These are phyloP conservation scores for Geotrichum restrictum DNA, from an alignment of 1,139 yeast species.

Conservation along the genomic window DNA sequence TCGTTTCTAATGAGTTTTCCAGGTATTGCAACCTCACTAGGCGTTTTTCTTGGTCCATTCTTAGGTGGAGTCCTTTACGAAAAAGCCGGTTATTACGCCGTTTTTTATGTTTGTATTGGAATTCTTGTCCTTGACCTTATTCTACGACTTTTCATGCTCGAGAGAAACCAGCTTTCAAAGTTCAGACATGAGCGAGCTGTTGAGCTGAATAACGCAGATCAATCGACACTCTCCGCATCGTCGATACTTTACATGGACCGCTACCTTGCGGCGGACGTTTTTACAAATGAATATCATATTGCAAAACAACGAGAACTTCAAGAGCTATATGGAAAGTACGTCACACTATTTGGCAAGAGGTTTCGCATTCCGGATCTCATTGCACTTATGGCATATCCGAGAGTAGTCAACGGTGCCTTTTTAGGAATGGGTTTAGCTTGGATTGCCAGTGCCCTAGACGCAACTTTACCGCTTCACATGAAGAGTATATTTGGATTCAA, in stretches of 20 bases:
- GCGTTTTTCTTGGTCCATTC: constrained; percentile 38
- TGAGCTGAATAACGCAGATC: constrained; percentile 11
- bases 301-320: constrained; percentile 9
- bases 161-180: constrained; percentile 22
- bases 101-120: constrained; percentile 37
- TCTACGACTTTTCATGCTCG: constrained; percentile 37
- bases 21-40: constrained; percentile 36
- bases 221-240: constrained; percentile 1
- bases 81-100: constrained; percentile 38
- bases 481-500: constrained; percentile 33
- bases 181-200: constrained; percentile 15
- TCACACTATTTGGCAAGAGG: constrained; percentile 12
- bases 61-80: constrained; percentile 40
- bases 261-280: background rate
- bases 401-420: constrained; percentile 31
- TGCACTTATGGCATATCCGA: constrained; percentile 24
- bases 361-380: constrained; percentile 28
- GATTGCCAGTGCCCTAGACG: constrained; percentile 36
- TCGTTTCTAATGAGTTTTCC: constrained; percentile 36
- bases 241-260: constrained; percentile 8
- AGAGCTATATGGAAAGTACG: constrained; percentile 5
- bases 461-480: constrained; percentile 38
- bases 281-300: too few species aligned
- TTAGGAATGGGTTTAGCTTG: constrained; percentile 34
- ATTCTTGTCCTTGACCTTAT: constrained; percentile 34